Evolutionary conservation across 768 basidiomycete genomes (phyloP), one percentile per base, ranked within the genome.

Genomic region (Naganishia friedmannii): DNA sequence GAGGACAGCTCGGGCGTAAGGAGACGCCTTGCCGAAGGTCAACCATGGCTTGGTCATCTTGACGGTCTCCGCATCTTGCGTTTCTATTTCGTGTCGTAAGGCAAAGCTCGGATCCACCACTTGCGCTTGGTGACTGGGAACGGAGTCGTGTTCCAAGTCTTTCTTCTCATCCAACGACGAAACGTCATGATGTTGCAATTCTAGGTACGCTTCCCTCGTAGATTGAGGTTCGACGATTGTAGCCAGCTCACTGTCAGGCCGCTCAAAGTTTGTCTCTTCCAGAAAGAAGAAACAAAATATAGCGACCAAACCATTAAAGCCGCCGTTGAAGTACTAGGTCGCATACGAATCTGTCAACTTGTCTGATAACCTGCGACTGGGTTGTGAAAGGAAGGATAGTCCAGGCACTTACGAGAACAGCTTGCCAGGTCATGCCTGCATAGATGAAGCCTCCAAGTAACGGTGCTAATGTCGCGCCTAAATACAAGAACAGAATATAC

Each of bases 201-300:
- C 45, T 17, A 15, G 45, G 45, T 46, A 46, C 21, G 4, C 45
- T 5, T 15, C 45, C 45, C 6, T 4, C 13, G 45, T 7, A 17
- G 45, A 15, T 21, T 17, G 45, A 46, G 45, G 45, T 46, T 46
- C 7, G 6, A 17, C 21, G 15, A 46, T 21, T 4, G 45, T 4
- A 46, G 45, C 4, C 21, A 21, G 45, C 9, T 66, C 63, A 28
- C 8, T 31, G 29, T 54, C 39, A 31, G 53, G 68, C 23, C 72
- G 65, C 19, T 45, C 45, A 45, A 55, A 73, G 55, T 51, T 68
- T 17, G 72, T 70, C 37, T 73, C 72, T 31, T 73, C 69, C 29
- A 73, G 55, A 65, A 67, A 63, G 58, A 73, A 73, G 72, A 73
- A 73, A 26, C 65, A 39, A 57, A 70, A 70, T 19, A 73, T 31